Percentiles rank a stretch among this genome's conserved stretches.
phyloP scores from a whole-genome alignment of 208 protist species.

The Leishmania mexicana region DNA sequence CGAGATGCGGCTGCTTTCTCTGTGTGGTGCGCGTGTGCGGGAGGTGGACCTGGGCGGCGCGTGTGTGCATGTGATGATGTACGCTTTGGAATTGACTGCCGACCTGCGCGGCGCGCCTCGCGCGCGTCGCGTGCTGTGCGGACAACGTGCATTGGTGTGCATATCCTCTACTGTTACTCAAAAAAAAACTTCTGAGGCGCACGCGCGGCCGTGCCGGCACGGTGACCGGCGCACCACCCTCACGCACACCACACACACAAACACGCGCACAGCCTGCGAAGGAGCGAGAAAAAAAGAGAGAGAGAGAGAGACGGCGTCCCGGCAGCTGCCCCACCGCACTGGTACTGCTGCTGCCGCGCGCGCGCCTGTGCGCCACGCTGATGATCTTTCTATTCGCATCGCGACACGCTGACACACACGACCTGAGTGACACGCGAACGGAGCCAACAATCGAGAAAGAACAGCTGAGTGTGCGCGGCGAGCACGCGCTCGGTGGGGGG shows the following conservation, averaged over 20 bases:
- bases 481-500: too few species aligned
- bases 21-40: conserved; percentile 16
- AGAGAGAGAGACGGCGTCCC: too few species aligned
- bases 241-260: background rate
- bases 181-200: conserved; percentile 12
- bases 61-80: conserved; percentile 53
- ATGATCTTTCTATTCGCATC: too few species aligned
- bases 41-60: conserved; percentile 55
- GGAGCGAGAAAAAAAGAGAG: too few species aligned
- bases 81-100: conserved; percentile 29
- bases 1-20: conserved; percentile 8
- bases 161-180: conserved; percentile 30
- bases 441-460: too few species aligned
- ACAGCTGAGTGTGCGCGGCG: too few species aligned
- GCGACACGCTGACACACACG: too few species aligned
- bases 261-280: background rate
- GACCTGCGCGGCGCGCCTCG: conserved; percentile 14
- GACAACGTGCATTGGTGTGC: conserved; percentile 34
- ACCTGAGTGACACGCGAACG: too few species aligned
- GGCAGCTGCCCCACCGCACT: too few species aligned
- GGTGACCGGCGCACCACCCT: background rate
- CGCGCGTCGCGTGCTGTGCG: conserved; percentile 12
- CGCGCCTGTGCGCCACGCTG: too few species aligned
- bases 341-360: too few species aligned
- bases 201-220: background rate